phyloP scores from a whole-genome alignment of 75 land plant species.

The Pinus albicaulis region DNA sequence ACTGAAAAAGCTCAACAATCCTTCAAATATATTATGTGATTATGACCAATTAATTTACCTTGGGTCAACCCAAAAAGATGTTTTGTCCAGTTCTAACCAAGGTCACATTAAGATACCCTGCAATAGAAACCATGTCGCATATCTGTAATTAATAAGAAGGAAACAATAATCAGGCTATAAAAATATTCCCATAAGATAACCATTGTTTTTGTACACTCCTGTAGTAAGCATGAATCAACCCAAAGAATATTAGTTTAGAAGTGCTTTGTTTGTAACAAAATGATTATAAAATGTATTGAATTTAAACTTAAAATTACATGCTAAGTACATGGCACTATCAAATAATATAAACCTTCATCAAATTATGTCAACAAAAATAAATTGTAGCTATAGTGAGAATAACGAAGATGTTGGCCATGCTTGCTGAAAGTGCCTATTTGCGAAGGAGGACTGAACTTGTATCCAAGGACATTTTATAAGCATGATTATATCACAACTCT shows the following conservation, averaged over 20 bases:
- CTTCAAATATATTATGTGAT: too few relatives aligned
- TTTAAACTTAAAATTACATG: neutral
- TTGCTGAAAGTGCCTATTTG: too few relatives aligned
- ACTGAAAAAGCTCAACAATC: neutral
- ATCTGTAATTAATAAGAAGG: constrained; percentile 42
- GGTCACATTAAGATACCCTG: constrained; percentile 71
- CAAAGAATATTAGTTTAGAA: neutral
- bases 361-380: too few relatives aligned
- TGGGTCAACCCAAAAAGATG: constrained; percentile 95
- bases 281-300: neutral
- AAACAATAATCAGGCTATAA: neutral
- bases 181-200: constrained; percentile 40
- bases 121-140: constrained; percentile 91
- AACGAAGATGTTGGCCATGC: too few relatives aligned
- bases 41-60: constrained; percentile 35
- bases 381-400: too few relatives aligned
- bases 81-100: constrained; percentile 81
- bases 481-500: too few relatives aligned
- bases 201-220: constrained; percentile 75
- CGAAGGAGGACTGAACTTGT: too few relatives aligned
- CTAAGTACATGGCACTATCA: too few relatives aligned
- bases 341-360: too few relatives aligned
- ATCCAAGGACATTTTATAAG: too few relatives aligned
- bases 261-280: neutral
- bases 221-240: constrained; percentile 5